These are phyloP conservation scores for Globisporangium splendens DNA, from an alignment of 352 stramenopile genomes.

Conservation along the genomic window DNA sequence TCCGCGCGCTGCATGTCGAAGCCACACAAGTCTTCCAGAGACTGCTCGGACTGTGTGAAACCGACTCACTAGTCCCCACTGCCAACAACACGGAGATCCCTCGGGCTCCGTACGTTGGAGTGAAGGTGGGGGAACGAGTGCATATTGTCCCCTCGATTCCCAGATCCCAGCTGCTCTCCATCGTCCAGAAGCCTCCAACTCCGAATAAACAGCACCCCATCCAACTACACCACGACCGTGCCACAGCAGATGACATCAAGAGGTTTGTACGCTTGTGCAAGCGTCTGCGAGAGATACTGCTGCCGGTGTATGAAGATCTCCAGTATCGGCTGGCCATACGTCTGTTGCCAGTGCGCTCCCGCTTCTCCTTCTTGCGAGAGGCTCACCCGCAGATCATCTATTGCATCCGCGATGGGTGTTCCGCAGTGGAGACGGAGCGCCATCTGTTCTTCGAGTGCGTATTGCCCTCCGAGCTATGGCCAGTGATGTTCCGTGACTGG, in stretches of 20 bases:
- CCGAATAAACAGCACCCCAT: no score
- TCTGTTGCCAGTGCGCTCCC: conserved; percentile 1
- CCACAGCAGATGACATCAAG: no score
- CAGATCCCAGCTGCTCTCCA: no score
- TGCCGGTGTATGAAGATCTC: background rate
- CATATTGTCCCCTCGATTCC: no score
- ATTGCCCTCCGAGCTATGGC: background rate
- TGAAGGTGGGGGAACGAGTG: no score
- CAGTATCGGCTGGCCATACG: background rate
- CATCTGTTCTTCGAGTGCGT: conserved; percentile 4
- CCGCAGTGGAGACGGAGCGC: background rate
- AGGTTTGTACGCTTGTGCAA: no score
- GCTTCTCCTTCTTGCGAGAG: conserved; percentile 1
- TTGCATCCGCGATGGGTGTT: background rate
- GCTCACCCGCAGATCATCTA: background rate
- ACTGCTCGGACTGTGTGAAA: background rate
- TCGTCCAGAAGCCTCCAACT: no score
- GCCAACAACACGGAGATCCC: no score
- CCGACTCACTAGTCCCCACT: no score
- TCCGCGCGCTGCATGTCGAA: background rate
- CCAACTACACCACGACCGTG: no score
- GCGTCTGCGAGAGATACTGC: no score
- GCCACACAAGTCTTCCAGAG: conserved; percentile 1
- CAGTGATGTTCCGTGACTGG: conserved; percentile 1
- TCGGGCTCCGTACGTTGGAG: no score